phyloP scores from a whole-genome alignment of 2,329 filamentous ascomycete species.

The Moelleriella libera region DNA sequence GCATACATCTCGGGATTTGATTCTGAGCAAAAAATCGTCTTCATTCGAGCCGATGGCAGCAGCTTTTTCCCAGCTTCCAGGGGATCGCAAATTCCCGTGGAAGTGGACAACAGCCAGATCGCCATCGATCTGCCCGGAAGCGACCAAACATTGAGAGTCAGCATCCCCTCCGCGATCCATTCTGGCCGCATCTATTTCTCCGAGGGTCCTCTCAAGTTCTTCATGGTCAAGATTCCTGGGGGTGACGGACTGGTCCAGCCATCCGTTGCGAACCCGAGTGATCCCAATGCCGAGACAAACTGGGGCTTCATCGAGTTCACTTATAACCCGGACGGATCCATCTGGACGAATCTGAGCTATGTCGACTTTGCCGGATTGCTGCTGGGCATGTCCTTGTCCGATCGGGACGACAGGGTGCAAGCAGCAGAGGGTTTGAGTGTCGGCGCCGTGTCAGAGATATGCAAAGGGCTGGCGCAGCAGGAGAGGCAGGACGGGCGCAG shows the following conservation, averaged over 20 bases:
- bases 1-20: constrained; percentile 33
- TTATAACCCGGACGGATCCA: constrained; percentile 19
- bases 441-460: constrained; percentile 23
- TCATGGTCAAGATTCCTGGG: constrained; percentile 17
- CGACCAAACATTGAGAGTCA: constrained; percentile 19
- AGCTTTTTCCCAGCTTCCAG: constrained; percentile 27
- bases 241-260: constrained; percentile 32
- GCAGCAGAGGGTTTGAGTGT: constrained; percentile 23
- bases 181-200: constrained; percentile 32
- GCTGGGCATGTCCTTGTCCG: constrained; percentile 32
- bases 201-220: constrained; percentile 26
- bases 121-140: constrained; percentile 26
- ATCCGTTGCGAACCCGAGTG: constrained; percentile 25
- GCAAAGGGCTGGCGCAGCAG: constrained; percentile 23
- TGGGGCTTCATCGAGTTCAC: constrained; percentile 38
- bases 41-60: constrained; percentile 24
- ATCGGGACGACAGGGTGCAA: constrained; percentile 17
- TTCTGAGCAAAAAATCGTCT: constrained; percentile 22
- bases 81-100: constrained; percentile 18
- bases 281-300: constrained; percentile 26
- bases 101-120: constrained; percentile 20
- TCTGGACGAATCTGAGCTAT: constrained; percentile 35
- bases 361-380: constrained; percentile 37
- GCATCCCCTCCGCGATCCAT: constrained; percentile 22
- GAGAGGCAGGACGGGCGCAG: constrained; percentile 21